phyloP scores from a whole-genome alignment of 345 rosid species.

The Ricinus communis region DNA sequence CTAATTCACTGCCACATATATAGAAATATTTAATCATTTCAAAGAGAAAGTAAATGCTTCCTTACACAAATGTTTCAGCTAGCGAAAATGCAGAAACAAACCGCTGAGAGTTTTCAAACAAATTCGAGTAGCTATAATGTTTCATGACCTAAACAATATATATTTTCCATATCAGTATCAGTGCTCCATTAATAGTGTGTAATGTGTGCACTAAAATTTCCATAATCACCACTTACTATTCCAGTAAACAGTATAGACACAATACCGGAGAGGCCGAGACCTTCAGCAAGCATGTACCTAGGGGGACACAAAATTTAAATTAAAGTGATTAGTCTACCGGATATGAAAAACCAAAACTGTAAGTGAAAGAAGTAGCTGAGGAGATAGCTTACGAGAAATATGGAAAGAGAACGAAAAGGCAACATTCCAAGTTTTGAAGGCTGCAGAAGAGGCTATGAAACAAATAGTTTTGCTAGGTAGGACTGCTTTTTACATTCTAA shows the following conservation, averaged over 20 bases:
- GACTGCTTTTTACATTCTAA: background rate
- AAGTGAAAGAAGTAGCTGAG: constrained; percentile 7
- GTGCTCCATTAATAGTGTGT: constrained; percentile 11
- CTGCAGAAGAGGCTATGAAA: constrained; percentile 43
- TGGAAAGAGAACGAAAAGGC: constrained; percentile 96
- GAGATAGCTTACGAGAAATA: constrained; percentile 76
- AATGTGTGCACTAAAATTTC: background rate
- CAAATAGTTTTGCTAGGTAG: constrained; percentile 17
- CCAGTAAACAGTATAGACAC: constrained; percentile 97
- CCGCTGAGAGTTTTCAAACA: constrained; percentile 87
- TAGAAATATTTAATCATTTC: constrained; percentile 11
- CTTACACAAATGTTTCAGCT: constrained; percentile 96
- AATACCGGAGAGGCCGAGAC: constrained; percentile 97
- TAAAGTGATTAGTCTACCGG: background rate
- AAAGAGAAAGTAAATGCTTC: constrained; percentile 12
- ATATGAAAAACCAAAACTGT: background rate
- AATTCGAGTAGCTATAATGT: constrained; percentile 87
- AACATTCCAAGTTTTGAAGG: constrained; percentile 96
- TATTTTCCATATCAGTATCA: constrained; percentile 14
- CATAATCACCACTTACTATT: constrained; percentile 57
- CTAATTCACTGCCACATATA: constrained; percentile 8
- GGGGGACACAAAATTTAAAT: constrained; percentile 15
- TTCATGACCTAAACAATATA: constrained; percentile 70
- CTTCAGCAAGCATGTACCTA: constrained; percentile 99
- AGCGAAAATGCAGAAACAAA: constrained; percentile 92